These are phyloP conservation scores for Pseudopithomyces maydicus DNA, from an alignment of 2,329 filamentous ascomycete genomes.

Conservation along the genomic window DNA sequence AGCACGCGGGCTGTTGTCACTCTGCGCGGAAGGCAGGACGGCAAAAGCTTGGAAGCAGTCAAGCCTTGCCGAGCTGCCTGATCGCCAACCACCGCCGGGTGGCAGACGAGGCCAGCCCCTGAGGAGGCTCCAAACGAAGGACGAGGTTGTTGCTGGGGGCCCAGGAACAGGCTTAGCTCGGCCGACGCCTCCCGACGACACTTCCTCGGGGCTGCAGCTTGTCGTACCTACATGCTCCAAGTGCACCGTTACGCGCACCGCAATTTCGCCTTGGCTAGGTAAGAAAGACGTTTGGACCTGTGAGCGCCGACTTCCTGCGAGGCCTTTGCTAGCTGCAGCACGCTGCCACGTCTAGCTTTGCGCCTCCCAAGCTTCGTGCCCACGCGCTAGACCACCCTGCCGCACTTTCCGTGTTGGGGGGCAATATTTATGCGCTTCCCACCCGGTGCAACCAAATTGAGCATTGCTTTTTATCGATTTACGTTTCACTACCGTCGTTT, in stretches of 20 bases:
- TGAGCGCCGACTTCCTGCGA: neutral
- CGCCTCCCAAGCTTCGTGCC: neutral
- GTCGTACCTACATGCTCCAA: neutral
- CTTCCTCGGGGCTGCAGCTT: no score
- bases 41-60: slow-evolving; percentile 14
- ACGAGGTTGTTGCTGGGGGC: neutral
- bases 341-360: neutral
- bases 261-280: no score
- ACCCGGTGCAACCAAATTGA: neutral
- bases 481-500: neutral
- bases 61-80: slow-evolving; percentile 10
- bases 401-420: neutral
- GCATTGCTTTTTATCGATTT: neutral
- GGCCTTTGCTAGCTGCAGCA: neutral
- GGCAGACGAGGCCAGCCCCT: neutral
- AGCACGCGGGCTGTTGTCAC: neutral
- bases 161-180: neutral
- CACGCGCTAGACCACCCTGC: neutral
- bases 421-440: neutral
- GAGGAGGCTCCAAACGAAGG: neutral
- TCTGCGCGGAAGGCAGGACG: neutral
- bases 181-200: neutral
- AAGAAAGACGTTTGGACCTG: neutral
- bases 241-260: no score
- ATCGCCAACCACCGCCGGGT: neutral